Evolutionary conservation across 2,329 filamentous ascomycete genomes (phyloP).

Genomic region (Aaosphaeria arxii): DNA sequence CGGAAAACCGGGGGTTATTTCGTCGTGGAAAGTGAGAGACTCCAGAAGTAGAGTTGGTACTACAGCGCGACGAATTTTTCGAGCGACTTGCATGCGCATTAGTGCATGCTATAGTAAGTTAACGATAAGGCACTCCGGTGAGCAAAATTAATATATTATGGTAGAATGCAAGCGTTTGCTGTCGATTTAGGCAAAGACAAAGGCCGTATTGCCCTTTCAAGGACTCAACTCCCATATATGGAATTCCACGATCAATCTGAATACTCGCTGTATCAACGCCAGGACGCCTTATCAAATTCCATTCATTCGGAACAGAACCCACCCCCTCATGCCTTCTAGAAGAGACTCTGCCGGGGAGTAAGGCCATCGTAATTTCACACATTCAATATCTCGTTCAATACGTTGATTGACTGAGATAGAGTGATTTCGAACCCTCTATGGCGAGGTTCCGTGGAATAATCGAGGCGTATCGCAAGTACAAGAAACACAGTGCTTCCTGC

Average conservation of each 20-base stretch:
- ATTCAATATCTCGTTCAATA: neutral
- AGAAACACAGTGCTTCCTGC: constrained; percentile 16
- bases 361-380: neutral
- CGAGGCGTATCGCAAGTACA: constrained; percentile 11
- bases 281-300: too few species aligned
- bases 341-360: too few species aligned
- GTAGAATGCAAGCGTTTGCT: neutral
- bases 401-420: neutral
- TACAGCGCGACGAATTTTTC: neutral
- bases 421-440: neutral
- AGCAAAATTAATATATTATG: neutral
- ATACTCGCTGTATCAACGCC: too few species aligned
- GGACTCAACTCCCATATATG: neutral
- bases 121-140: neutral
- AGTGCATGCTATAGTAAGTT: neutral
- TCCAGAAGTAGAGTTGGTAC: constrained; percentile 19
- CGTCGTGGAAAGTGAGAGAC: constrained; percentile 65
- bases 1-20: constrained; percentile 71
- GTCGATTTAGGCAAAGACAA: neutral
- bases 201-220: neutral
- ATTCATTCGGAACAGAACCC: too few species aligned
- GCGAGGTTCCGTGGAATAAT: neutral
- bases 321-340: too few species aligned
- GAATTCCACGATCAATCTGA: too few species aligned
- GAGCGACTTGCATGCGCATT: neutral